A percentile compares a stretch with the other conserved stretches of the same genome.
These are phyloP conservation scores for Pseudoturritis turrita DNA, from an alignment of 345 rosid genomes.

Conservation along the genomic window DNA sequence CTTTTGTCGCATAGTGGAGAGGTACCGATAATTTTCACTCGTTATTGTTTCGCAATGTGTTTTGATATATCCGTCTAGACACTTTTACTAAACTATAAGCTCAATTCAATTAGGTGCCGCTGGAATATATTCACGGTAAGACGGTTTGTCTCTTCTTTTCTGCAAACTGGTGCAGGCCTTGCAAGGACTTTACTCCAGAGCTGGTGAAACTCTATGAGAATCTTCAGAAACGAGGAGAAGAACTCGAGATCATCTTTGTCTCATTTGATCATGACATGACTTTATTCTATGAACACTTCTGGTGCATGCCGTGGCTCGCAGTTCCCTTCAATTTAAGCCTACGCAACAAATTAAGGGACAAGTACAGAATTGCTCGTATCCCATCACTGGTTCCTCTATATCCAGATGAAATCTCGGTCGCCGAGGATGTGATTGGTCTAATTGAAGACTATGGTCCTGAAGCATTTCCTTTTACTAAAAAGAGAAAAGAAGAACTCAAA, in stretches of 20 bases:
- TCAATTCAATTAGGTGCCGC: slow-evolving; percentile 45
- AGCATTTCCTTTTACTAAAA: slow-evolving; percentile 64
- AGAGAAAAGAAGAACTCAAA: slow-evolving; percentile 56
- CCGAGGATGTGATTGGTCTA: slow-evolving; percentile 55
- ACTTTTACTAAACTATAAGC: not conserved
- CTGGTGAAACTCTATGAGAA: slow-evolving; percentile 51
- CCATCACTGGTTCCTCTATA: slow-evolving; percentile 54
- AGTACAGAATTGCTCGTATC: slow-evolving; percentile 46
- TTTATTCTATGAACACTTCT: slow-evolving; percentile 56
- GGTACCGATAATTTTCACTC: slow-evolving; percentile 28
- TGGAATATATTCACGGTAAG: slow-evolving; percentile 47
- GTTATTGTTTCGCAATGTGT: not conserved
- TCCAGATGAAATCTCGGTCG: slow-evolving; percentile 38
- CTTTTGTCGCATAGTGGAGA: slow-evolving; percentile 49
- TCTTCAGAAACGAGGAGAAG: slow-evolving; percentile 39
- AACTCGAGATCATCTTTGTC: slow-evolving; percentile 60
- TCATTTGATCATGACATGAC: slow-evolving; percentile 67
- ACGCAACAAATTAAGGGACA: slow-evolving; percentile 38
- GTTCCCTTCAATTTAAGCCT: slow-evolving; percentile 51
- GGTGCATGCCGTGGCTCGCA: slow-evolving; percentile 78
- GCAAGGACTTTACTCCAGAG: slow-evolving; percentile 56
- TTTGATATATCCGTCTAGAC: not conserved
- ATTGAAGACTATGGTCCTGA: slow-evolving; percentile 71
- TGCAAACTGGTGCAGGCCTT: slow-evolving; percentile 89
- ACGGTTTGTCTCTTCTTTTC: slow-evolving; percentile 67